Conservation (phyloP, 768 basidiomycete genomes). For the Strobilomyces dryophilus region DNA sequence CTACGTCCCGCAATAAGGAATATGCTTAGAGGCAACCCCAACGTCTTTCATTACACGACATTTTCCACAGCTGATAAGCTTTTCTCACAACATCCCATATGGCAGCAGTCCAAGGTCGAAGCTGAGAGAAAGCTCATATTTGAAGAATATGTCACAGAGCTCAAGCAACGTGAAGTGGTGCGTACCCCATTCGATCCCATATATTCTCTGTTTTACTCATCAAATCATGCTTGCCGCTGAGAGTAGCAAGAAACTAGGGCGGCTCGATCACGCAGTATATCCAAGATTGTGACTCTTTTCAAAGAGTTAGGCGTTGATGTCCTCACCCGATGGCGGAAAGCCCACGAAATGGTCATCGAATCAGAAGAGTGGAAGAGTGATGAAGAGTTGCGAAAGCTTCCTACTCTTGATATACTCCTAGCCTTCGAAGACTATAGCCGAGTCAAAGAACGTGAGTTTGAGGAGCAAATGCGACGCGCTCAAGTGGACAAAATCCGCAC, state of each 20-base stretch:
- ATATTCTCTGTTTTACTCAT: conserved; percentile 5
- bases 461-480: conserved; percentile 74
- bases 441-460: conserved; percentile 86
- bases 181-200: conserved; percentile 26
- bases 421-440: conserved; percentile 94
- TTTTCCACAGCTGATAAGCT: conserved; percentile 85
- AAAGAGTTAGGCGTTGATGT: conserved; percentile 88
- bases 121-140: conserved; percentile 85
- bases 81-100: conserved; percentile 84
- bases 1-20: conserved; percentile 82
- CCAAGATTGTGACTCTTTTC: conserved; percentile 80
- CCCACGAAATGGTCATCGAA: conserved; percentile 69
- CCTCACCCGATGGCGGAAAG: conserved; percentile 88
- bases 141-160: conserved; percentile 84
- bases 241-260: conserved; percentile 75
- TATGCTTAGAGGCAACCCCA: conserved; percentile 82
- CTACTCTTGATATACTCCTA: conserved; percentile 86
- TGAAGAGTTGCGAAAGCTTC: conserved; percentile 72
- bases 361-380: conserved; percentile 80
- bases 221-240: conserved; percentile 1
- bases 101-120: conserved; percentile 84
- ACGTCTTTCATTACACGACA: conserved; percentile 88
- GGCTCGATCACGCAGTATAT: conserved; percentile 71
- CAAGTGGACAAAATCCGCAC: conserved; percentile 81
- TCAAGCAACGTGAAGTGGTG: conserved; percentile 88